Percentiles rank a stretch among this genome's conserved stretches.
Evolutionary conservation across 345 rosid genomes (phyloP).

Genomic region (Iberis pinnata): DNA sequence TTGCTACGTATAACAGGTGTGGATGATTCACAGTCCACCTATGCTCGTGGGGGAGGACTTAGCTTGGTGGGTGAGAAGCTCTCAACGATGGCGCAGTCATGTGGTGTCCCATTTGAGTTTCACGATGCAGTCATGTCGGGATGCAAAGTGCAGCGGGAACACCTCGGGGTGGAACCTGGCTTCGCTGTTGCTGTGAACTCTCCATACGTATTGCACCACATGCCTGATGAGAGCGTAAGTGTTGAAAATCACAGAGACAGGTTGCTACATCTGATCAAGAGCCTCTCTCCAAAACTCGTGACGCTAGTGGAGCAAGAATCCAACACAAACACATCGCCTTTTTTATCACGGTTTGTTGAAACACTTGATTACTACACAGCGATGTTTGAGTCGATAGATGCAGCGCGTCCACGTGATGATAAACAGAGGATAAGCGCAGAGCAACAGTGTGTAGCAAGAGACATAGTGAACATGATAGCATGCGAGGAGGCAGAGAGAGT

Average conservation of each 20-base stretch:
- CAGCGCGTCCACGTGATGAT: slow-evolving; percentile 47
- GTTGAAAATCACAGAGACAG: slow-evolving; percentile 70
- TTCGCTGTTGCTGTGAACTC: slow-evolving; percentile 82
- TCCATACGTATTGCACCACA: slow-evolving; percentile 85
- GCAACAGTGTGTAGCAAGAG: slow-evolving; percentile 81
- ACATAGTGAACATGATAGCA: slow-evolving; percentile 82
- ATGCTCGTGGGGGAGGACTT: slow-evolving; percentile 94
- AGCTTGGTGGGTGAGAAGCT: slow-evolving; percentile 58
- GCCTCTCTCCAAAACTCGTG: slow-evolving; percentile 69
- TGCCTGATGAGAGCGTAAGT: slow-evolving; percentile 97
- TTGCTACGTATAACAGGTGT: slow-evolving; percentile 69
- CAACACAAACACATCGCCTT: slow-evolving; percentile 72
- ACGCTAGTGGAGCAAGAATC: slow-evolving; percentile 79
- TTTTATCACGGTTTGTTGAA: slow-evolving; percentile 52
- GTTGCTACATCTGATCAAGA: slow-evolving; percentile 68
- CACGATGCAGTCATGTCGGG: slow-evolving; percentile 69
- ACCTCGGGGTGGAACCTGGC: slow-evolving; percentile 55
- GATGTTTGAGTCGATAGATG: slow-evolving; percentile 76
- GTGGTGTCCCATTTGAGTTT: slow-evolving; percentile 71
- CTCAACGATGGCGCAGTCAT: slow-evolving; percentile 37
- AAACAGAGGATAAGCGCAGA: slow-evolving; percentile 65
- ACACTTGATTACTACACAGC: slow-evolving; percentile 68
- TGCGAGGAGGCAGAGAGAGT: slow-evolving; percentile 75
- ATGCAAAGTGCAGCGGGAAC: slow-evolving; percentile 50
- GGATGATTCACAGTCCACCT: slow-evolving; percentile 83